A percentile compares a stretch with the other conserved stretches of the same genome.
Conservation (phyloP, 768 basidiomycete genomes). For the Antrodiella citrinella region DNA sequence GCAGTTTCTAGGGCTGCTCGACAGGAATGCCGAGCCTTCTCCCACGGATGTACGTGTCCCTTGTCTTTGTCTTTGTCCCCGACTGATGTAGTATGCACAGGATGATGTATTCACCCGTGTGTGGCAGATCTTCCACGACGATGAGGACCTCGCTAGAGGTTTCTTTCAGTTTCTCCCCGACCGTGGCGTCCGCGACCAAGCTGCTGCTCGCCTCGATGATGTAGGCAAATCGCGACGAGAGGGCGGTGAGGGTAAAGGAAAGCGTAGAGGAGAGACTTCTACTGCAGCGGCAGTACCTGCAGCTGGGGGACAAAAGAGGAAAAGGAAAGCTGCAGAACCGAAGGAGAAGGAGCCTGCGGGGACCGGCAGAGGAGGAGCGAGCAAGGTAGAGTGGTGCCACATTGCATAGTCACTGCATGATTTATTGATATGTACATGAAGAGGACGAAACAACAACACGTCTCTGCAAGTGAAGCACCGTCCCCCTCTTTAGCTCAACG, state of each 20-base stretch:
- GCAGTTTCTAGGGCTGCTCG: slow-evolving; percentile 70
- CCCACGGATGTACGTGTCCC: slow-evolving; percentile 36
- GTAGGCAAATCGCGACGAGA: slow-evolving; percentile 15
- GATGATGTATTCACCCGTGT: background rate
- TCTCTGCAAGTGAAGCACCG: slow-evolving; percentile 15
- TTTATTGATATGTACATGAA: slow-evolving; percentile 14
- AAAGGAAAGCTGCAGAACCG: slow-evolving; percentile 50
- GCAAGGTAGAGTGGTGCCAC: slow-evolving; percentile 14
- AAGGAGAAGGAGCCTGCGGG: slow-evolving; percentile 20
- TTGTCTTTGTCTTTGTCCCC: slow-evolving; percentile 4
- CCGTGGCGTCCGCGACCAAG: slow-evolving; percentile 14
- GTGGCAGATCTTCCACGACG: slow-evolving; percentile 56
- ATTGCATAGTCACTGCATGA: background rate
- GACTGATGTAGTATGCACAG: background rate
- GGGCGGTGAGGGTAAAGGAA: slow-evolving; percentile 13
- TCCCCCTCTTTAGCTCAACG: slow-evolving; percentile 21
- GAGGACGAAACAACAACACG: slow-evolving; percentile 21
- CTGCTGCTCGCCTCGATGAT: slow-evolving; percentile 17
- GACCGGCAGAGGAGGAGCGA: slow-evolving; percentile 8
- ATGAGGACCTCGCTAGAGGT: slow-evolving; percentile 64
- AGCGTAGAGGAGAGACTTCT: slow-evolving; percentile 23
- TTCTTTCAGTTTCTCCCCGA: slow-evolving; percentile 71
- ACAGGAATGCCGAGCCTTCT: slow-evolving; percentile 17
- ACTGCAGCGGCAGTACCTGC: slow-evolving; percentile 31
- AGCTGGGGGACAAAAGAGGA: slow-evolving; percentile 58